Evolutionary conservation across 2,329 filamentous ascomycete genomes (phyloP).

Genomic region (Helicocarpus griseus): DNA sequence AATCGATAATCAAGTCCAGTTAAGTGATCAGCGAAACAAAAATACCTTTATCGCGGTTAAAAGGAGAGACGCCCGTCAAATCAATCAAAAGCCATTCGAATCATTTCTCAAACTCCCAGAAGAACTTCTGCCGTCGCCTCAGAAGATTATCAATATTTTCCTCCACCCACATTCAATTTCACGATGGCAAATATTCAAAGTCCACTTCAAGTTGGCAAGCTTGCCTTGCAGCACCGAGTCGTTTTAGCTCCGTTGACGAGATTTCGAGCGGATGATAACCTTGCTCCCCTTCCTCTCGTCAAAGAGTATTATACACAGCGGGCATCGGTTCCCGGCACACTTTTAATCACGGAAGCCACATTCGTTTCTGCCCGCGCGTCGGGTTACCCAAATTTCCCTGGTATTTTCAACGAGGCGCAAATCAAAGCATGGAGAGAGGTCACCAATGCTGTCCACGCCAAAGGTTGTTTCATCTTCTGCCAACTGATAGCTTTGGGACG

Average conservation of each 20-base stretch:
- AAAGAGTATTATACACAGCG: conserved; percentile 47
- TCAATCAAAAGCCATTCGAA: too few relatives aligned
- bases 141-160: neutral
- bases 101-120: too few relatives aligned
- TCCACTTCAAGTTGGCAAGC: conserved; percentile 24
- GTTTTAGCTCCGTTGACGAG: conserved; percentile 52
- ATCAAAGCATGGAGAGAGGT: conserved; percentile 52
- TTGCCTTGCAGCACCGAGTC: conserved; percentile 38
- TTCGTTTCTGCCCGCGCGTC: conserved; percentile 39
- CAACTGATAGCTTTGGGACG: conserved; percentile 57
- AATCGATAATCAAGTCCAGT: too few relatives aligned
- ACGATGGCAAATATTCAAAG: neutral
- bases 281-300: conserved; percentile 37
- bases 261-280: conserved; percentile 40
- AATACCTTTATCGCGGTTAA: too few relatives aligned
- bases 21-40: too few relatives aligned
- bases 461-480: conserved; percentile 50
- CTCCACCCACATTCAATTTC: neutral
- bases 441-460: conserved; percentile 53
- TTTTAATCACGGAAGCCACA: conserved; percentile 51
- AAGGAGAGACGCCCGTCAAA: too few relatives aligned
- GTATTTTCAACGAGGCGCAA: conserved; percentile 49
- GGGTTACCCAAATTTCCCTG: conserved; percentile 45
- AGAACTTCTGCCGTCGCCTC: too few relatives aligned
- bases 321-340: conserved; percentile 42